Conservation (phyloP, 2,329 filamentous ascomycete species). For the Cadophora sp. region DNA sequence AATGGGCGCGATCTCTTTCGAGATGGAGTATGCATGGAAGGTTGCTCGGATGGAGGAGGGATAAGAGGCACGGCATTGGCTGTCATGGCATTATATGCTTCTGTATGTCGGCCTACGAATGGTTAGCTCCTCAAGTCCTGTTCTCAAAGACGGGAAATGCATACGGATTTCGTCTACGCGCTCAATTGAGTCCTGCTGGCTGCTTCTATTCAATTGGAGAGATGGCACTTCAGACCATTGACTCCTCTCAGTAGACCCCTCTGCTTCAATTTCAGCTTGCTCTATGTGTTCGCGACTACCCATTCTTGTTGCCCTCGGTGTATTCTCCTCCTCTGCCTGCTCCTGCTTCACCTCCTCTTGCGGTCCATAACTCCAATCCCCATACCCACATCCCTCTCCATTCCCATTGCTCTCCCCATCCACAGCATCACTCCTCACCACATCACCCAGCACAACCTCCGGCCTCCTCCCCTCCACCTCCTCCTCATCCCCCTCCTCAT, state of each 20-base stretch:
- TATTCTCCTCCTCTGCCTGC: neutral
- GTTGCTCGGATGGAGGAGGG: slow-evolving; percentile 10
- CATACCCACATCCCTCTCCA: neutral
- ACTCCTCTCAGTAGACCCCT: neutral
- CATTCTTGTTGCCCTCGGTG: neutral
- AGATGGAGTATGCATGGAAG: slow-evolving; percentile 15
- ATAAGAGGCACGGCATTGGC: slow-evolving; percentile 20
- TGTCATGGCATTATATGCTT: slow-evolving; percentile 27
- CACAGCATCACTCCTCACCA: neutral
- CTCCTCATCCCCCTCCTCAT: neutral
- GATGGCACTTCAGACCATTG: neutral
- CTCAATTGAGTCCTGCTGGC: neutral
- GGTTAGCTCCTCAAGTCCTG: neutral
- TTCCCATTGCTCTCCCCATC: neutral
- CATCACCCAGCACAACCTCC: neutral
- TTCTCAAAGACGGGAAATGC: neutral
- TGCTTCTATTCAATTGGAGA: neutral
- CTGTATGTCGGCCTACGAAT: slow-evolving; percentile 2
- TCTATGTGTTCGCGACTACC: neutral
- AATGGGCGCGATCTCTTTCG: slow-evolving; percentile 23
- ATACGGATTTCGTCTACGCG: neutral
- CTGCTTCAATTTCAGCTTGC: neutral
- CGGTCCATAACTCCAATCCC: neutral
- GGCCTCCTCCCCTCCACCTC: neutral
- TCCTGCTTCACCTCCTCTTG: neutral